A percentile compares a stretch with the other conserved stretches of the same genome.
Evolutionary conservation across 2,329 filamentous ascomycete species (phyloP).

Genomic region (Cladosporium velox): DNA sequence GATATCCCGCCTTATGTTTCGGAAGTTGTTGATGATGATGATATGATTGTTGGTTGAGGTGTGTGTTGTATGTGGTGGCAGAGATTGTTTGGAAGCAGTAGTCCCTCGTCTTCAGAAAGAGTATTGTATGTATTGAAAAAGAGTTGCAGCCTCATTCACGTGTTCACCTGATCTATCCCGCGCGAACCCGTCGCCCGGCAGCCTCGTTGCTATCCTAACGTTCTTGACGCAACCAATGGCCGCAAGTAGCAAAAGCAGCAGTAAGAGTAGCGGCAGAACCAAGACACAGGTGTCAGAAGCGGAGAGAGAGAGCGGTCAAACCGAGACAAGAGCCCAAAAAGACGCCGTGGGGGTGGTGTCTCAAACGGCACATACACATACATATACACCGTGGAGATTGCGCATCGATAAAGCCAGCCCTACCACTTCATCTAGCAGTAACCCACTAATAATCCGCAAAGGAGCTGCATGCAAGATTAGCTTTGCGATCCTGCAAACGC

Average conservation of each 20-base stretch:
- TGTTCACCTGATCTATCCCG: not conserved
- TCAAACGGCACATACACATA: not conserved
- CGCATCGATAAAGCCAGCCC: not conserved
- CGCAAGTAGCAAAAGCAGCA: slow-evolving; percentile 7
- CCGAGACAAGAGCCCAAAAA: not conserved
- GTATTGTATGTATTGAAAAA: not conserved
- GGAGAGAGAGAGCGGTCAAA: not conserved
- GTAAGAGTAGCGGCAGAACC: not conserved
- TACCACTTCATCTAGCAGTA: not conserved
- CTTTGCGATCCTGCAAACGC: not conserved
- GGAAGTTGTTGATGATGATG: not conserved
- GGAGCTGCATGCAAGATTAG: not conserved
- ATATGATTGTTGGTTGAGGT: not conserved
- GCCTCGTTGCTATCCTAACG: slow-evolving; percentile 13
- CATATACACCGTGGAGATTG: not conserved
- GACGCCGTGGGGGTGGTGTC: not conserved
- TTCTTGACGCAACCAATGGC: not conserved
- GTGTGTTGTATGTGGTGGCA: not conserved
- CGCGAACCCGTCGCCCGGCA: slow-evolving; percentile 7
- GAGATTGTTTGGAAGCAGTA: not conserved
- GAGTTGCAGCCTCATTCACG: slow-evolving; percentile 7
- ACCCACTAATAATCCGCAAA: not conserved
- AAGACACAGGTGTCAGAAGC: slow-evolving; percentile 10
- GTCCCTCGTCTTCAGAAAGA: not conserved
- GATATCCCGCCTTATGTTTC: not conserved